Conservation (phyloP, 2,329 filamentous ascomycete species). For the Penicillium sp. region DNA sequence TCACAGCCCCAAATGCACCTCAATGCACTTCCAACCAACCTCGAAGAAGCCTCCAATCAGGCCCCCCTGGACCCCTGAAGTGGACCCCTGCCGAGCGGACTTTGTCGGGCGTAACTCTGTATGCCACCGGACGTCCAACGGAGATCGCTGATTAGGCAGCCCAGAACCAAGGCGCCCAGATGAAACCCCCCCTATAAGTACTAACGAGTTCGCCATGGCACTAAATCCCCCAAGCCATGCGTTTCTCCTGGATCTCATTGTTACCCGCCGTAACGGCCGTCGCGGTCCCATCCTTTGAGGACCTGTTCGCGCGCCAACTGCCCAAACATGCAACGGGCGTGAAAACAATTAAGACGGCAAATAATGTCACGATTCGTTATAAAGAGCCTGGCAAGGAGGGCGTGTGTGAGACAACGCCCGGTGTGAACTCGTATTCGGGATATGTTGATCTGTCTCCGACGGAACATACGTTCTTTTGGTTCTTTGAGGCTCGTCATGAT, state of each 20-base stretch:
- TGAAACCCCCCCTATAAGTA: neutral
- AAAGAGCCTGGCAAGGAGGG: constrained; percentile 56
- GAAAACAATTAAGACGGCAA: constrained; percentile 41
- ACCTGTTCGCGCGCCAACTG: constrained; percentile 32
- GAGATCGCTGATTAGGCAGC: neutral
- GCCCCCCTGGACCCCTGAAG: too few relatives aligned
- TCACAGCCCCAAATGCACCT: neutral
- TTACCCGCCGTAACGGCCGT: constrained; percentile 24
- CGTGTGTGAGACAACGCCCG: constrained; percentile 57
- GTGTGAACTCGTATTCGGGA: constrained; percentile 59
- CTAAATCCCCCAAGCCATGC: constrained; percentile 19
- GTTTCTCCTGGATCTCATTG: constrained; percentile 20
- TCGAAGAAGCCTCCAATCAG: too few relatives aligned
- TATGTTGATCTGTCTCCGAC: constrained; percentile 56
- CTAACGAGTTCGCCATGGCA: neutral
- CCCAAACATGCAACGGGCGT: constrained; percentile 41
- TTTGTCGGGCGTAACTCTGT: neutral
- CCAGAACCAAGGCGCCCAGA: neutral
- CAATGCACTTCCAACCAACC: too few relatives aligned
- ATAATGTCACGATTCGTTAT: constrained; percentile 57
- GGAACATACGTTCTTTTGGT: constrained; percentile 58
- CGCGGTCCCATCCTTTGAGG: constrained; percentile 17
- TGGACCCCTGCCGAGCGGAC: neutral
- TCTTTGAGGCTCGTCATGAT: constrained; percentile 58
- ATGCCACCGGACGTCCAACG: neutral